These are phyloP conservation scores for Metschnikowia matae DNA, from an alignment of 805 yeast genomes.

Conservation along the genomic window DNA sequence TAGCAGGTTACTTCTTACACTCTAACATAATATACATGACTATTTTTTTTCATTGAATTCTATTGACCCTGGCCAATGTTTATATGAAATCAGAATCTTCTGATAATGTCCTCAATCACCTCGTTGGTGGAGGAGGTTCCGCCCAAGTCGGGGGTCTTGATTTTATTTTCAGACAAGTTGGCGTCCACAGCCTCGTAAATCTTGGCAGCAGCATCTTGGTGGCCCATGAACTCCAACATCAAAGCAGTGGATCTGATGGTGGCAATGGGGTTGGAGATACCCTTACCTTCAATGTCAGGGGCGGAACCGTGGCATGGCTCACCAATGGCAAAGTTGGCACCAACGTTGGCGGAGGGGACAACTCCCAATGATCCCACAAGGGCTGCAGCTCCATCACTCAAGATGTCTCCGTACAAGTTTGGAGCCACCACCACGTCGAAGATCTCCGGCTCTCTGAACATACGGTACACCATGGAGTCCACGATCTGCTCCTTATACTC, in stretches of 20 bases:
- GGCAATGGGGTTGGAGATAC: conserved; percentile 94
- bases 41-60: not conserved
- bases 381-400: conserved; percentile 98
- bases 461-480: conserved; percentile 97
- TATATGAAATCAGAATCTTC: conserved; percentile 28
- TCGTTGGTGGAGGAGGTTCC: conserved; percentile 84
- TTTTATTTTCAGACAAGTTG: conserved; percentile 71
- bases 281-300: conserved; percentile 96
- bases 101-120: conserved; percentile 79
- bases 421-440: conserved; percentile 99
- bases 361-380: conserved; percentile 96
- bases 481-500: conserved; percentile 92
- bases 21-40: no score
- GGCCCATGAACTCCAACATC: conserved; percentile 95
- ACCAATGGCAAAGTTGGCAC: conserved; percentile 93
- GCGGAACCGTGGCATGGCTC: conserved; percentile 99
- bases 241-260: conserved; percentile 97
- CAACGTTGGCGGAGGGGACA: conserved; percentile 97
- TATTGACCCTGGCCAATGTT: not conserved
- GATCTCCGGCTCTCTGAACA: conserved; percentile 97
- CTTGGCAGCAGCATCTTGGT: conserved; percentile 81
- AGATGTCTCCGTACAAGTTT: conserved; percentile 94
- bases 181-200: conserved; percentile 95
- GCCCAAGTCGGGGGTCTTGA: conserved; percentile 93
- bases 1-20: no score